These are phyloP conservation scores for Laguncularia racemosa DNA, from an alignment of 345 rosid species.

Conservation along the genomic window DNA sequence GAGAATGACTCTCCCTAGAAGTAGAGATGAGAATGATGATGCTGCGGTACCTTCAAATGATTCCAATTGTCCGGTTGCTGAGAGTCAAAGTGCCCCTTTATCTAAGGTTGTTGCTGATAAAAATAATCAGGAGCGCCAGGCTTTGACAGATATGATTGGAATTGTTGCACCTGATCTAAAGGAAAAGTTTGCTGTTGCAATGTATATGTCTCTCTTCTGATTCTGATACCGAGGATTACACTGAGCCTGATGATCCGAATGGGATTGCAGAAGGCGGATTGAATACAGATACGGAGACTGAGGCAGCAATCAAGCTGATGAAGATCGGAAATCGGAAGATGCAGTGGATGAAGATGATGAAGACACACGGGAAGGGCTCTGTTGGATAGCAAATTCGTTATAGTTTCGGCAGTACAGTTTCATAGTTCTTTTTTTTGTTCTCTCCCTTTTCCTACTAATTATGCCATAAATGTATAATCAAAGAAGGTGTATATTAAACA, in stretches of 20 bases:
- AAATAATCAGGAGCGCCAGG: slow-evolving; percentile 31
- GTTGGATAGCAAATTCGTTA: too few relatives aligned
- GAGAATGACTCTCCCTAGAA: slow-evolving; percentile 58
- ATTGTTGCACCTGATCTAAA: slow-evolving; percentile 58
- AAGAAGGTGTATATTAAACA: too few relatives aligned
- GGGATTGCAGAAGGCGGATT: slow-evolving; percentile 12
- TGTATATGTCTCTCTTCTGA: slow-evolving; percentile 27
- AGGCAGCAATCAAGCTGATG: slow-evolving; percentile 17
- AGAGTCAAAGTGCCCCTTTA: slow-evolving; percentile 56
- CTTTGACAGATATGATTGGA: slow-evolving; percentile 52
- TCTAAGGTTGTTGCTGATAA: slow-evolving; percentile 22
- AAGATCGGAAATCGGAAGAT: slow-evolving; percentile 20
- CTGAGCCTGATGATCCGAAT: slow-evolving; percentile 22
- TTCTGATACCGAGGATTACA: slow-evolving; percentile 54
- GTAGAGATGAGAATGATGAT: slow-evolving; percentile 37
- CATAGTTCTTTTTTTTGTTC: too few relatives aligned
- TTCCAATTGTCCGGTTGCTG: slow-evolving; percentile 35
- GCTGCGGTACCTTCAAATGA: slow-evolving; percentile 29
- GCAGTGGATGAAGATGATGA: slow-evolving; percentile 55
- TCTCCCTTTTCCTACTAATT: too few relatives aligned
- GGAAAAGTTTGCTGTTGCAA: slow-evolving; percentile 32
- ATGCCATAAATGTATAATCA: too few relatives aligned
- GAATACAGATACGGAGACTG: slow-evolving; percentile 38
- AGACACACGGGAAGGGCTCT: slow-evolving; percentile 27
- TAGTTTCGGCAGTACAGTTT: too few relatives aligned